These are phyloP conservation scores for Stephania cephalantha DNA, from an alignment of 164 flowering plant species.

Conservation along the genomic window DNA sequence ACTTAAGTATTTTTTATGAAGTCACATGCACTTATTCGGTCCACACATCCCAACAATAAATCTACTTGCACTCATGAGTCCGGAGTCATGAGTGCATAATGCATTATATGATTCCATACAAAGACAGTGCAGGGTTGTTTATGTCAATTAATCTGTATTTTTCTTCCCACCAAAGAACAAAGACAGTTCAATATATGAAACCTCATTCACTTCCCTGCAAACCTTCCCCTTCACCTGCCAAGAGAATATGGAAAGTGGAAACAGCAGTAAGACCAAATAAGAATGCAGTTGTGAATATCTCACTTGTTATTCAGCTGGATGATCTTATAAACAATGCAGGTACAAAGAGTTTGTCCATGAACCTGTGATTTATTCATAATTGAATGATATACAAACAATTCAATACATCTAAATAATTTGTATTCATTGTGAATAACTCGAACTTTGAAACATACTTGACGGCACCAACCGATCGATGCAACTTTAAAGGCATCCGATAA, in stretches of 20 bases:
- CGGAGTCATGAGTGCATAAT: no score
- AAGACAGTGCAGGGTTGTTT: no score
- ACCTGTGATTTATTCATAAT: not conserved
- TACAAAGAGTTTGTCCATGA: not conserved
- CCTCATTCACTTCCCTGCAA: no score
- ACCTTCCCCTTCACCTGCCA: not conserved
- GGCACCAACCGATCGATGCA: not conserved
- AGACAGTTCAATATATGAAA: no score
- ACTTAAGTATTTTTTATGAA: no score
- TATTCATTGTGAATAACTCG: not conserved
- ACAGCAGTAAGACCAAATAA: not conserved
- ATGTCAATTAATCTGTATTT: no score
- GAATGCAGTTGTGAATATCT: not conserved
- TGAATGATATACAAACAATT: slow-evolving; percentile 1
- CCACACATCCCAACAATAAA: no score
- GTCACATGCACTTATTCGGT: no score
- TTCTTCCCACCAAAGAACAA: no score
- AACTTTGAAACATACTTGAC: not conserved
- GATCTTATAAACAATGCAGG: not conserved
- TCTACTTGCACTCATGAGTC: no score
- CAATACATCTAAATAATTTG: not conserved
- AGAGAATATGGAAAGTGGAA: not conserved
- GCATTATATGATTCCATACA: no score
- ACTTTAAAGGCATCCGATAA: not conserved
- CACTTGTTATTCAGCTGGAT: not conserved